Evolutionary conservation across 352 stramenopile species (phyloP).

Genomic region (Elongisporangium undulatum): DNA sequence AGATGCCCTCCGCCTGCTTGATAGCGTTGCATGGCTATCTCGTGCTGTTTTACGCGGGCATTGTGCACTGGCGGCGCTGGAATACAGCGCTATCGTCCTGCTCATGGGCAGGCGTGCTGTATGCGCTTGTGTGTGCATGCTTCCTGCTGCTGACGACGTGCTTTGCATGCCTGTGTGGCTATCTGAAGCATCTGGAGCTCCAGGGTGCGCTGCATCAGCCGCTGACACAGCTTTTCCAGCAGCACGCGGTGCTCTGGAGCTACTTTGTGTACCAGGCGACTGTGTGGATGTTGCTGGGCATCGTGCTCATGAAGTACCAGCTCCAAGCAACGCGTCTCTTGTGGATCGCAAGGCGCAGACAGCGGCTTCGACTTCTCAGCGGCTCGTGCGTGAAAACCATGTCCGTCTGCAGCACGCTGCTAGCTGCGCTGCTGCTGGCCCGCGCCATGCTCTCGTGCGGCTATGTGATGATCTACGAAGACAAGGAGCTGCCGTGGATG

Average conservation of each 20-base stretch:
- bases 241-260: neutral
- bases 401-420: conserved; percentile 12
- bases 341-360: conserved; percentile 14
- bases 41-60: conserved; percentile 21
- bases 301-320: neutral
- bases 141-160: neutral
- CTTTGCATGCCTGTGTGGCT: neutral
- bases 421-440: conserved; percentile 12
- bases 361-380: conserved; percentile 18
- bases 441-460: conserved; percentile 2
- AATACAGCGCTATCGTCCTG: neutral
- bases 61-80: conserved; percentile 20
- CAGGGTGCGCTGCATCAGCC: neutral
- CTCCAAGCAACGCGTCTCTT: conserved; percentile 9
- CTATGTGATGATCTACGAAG: neutral
- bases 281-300: conserved; percentile 2
- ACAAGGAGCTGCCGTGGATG: neutral
- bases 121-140: neutral
- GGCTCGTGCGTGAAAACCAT: conserved; percentile 14
- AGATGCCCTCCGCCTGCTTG: conserved; percentile 23
- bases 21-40: conserved; percentile 23
- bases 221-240: neutral
- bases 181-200: neutral
- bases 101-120: neutral
- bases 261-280: neutral